phyloP scores from a whole-genome alignment of 2,329 filamentous ascomycete genomes.

The Echinosphaeria canescens region DNA sequence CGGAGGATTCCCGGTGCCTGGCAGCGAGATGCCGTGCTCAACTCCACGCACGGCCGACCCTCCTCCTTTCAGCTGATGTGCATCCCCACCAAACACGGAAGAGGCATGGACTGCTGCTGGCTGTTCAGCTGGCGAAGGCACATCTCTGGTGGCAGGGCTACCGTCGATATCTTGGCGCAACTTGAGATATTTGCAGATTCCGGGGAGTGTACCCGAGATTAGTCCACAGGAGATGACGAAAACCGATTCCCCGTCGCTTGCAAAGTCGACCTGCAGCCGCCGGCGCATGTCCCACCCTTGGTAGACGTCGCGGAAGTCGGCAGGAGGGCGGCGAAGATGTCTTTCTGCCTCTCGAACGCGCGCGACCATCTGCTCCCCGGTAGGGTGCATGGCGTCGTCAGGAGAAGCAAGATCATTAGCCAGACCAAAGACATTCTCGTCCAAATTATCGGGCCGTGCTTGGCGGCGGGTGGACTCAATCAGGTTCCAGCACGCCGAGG shows the following conservation, averaged over 20 bases:
- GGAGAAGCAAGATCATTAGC: too few species aligned
- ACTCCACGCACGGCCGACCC: too few species aligned
- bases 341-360: constrained; percentile 69
- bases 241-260: constrained; percentile 53
- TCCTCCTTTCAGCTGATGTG: too few species aligned
- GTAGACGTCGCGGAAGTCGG: constrained; percentile 58
- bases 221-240: constrained; percentile 54
- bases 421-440: too few species aligned
- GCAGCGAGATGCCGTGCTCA: too few species aligned
- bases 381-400: constrained; percentile 49
- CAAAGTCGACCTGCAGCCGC: constrained; percentile 73
- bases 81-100: too few species aligned
- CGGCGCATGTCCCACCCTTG: constrained; percentile 85
- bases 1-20: constrained; percentile 3
- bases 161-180: too few species aligned
- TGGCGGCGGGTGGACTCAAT: constrained; percentile 56
- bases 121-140: too few species aligned
- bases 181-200: constrained; percentile 22
- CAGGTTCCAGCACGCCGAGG: constrained; percentile 61
- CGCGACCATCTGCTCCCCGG: constrained; percentile 44
- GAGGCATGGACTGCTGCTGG: too few species aligned
- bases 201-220: constrained; percentile 27
- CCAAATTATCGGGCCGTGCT: constrained; percentile 42
- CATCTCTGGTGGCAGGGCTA: too few species aligned
- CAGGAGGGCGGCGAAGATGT: constrained; percentile 50